Evolutionary conservation across 768 basidiomycete genomes (phyloP), one percentile per base, ranked within the genome.

Genomic region (Leccinum subgranulosum): DNA sequence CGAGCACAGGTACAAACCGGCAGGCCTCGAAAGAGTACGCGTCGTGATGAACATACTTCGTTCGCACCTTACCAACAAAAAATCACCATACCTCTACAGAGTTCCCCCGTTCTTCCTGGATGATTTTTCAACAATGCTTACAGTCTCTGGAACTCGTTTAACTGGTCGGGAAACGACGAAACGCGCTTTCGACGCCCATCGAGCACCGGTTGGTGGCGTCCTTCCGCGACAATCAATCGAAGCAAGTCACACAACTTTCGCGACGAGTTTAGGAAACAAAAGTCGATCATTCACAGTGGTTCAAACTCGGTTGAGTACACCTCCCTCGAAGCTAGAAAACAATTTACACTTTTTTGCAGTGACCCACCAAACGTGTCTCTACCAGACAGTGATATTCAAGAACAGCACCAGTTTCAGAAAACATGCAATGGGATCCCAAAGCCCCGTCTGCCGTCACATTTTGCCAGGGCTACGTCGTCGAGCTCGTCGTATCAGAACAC

Each of bases 81-180:
- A 39, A 2, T 25, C 29, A 23, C 54, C 29, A 27, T 54, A 34
- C 36, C 5, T 46, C 15, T 31, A 33, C 56, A 72, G 72, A 56
- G 27, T 53, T 2, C 64, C 60, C 31, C 48, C 72, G 2, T 64
- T 62, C 53, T 60, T 62, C 49, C 51, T 52, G 47, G 58, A 58
- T 3, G 36, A 56, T 31, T 51, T 59, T 49, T 63, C 67, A 21
- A 66, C 56, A n/a, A 57, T 55, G 46, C 52, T 29, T 6, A 2
- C 29, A 2, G 27, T 46, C 19, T 49, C 61, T 27, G 36, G n/a
- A 15, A 23, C 50, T 27, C 39, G 48, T 4, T 56, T 45, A 8
- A 49, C 49, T 1, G 17, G 49, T 28, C 57, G 52, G 21, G 27
- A 51, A 28, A 27, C 36, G 10, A 49, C 36, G 31, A 51, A 48